phyloP scores from a whole-genome alignment of 306 rosid species.

The Trichosanthes truncata region DNA sequence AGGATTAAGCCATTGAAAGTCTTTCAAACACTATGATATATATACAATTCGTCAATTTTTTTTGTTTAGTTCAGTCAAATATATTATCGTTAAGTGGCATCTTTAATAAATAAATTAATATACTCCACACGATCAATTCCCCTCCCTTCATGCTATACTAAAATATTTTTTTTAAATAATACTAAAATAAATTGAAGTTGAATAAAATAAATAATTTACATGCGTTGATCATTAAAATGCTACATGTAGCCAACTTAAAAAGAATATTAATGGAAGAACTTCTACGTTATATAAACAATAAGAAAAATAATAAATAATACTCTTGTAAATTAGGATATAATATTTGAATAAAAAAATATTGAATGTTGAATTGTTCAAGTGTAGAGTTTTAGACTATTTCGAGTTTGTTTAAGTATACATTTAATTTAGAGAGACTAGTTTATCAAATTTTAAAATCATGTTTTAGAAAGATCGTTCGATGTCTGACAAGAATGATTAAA shows the following conservation, averaged over 20 bases:
- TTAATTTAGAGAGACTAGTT: neutral
- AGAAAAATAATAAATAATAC: neutral
- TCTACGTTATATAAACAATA: neutral
- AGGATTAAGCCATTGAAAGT: no score
- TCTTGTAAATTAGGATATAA: neutral
- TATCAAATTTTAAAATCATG: neutral
- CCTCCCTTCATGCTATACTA: neutral
- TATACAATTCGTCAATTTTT: no score
- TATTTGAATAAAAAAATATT: neutral
- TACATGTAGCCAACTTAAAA: neutral
- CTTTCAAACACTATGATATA: no score
- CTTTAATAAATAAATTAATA: no score
- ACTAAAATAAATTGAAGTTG: neutral
- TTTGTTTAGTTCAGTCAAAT: no score
- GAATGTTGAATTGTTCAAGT: neutral
- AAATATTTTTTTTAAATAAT: neutral
- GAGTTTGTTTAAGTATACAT: neutral
- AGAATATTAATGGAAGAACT: neutral
- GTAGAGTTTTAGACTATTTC: neutral
- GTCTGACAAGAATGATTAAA: neutral
- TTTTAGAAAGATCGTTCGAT: neutral
- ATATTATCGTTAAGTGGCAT: no score
- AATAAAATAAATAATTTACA: neutral
- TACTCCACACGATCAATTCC: neutral
- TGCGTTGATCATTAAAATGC: neutral